Evolutionary conservation across 176 grass and related monocot genomes (phyloP).

Genomic region (Aegilops sharonensis): DNA sequence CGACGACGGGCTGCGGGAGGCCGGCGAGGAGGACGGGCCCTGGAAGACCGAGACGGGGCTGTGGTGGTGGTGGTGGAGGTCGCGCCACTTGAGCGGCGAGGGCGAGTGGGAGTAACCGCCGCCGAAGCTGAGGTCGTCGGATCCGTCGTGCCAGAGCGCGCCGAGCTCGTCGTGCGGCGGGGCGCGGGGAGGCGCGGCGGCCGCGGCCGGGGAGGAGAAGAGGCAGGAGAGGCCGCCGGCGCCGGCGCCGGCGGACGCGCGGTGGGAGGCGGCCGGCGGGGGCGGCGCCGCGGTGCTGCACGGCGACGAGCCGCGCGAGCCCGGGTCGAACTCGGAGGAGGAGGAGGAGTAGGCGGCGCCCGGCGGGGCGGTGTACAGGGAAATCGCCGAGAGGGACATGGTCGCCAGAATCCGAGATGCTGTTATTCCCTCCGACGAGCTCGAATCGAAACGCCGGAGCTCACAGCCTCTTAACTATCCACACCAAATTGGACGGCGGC

Average conservation of each 20-base stretch:
- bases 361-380: slow-evolving; percentile 65
- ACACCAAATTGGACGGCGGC: not conserved
- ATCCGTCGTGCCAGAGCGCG: slow-evolving; percentile 65
- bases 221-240: slow-evolving; percentile 75
- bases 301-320: slow-evolving; percentile 41
- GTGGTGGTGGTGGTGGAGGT: slow-evolving; percentile 41
- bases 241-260: slow-evolving; percentile 40
- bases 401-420: slow-evolving; percentile 24
- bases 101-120: slow-evolving; percentile 46
- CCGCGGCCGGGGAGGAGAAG: slow-evolving; percentile 60
- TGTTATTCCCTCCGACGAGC: not conserved
- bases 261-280: slow-evolving; percentile 23
- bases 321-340: slow-evolving; percentile 46
- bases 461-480: not conserved
- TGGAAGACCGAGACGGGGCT: slow-evolving; percentile 68
- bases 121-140: slow-evolving; percentile 37
- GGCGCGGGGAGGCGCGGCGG: slow-evolving; percentile 32
- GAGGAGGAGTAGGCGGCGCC: slow-evolving; percentile 39
- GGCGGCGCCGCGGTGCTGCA: slow-evolving; percentile 40
- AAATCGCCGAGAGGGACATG: slow-evolving; percentile 76
- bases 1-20: slow-evolving; percentile 62
- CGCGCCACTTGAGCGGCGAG: slow-evolving; percentile 62
- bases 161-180: slow-evolving; percentile 49
- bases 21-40: slow-evolving; percentile 33
- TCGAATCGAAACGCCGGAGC: not conserved